Evolutionary conservation across 2,329 filamentous ascomycete genomes (phyloP).

Genomic region (Fonsecaea nubica): DNA sequence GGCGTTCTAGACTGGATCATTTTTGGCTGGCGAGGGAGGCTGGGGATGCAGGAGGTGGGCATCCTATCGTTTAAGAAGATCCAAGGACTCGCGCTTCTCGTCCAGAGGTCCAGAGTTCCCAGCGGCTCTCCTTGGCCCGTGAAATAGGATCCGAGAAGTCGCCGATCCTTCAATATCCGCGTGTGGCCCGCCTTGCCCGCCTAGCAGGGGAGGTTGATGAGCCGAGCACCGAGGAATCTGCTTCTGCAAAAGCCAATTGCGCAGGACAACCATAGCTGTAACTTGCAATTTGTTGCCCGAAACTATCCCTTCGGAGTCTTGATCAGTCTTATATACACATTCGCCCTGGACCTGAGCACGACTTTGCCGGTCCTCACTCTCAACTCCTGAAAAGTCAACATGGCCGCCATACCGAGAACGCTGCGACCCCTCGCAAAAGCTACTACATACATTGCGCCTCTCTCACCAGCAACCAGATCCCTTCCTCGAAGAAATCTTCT

Average conservation of each 20-base stretch:
- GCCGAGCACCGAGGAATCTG: conserved; percentile 22
- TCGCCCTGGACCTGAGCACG: not conserved
- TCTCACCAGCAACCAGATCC: conserved; percentile 19
- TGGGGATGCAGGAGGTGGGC: not conserved
- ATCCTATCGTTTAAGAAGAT: not conserved
- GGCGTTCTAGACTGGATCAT: not conserved
- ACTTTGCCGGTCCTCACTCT: not conserved
- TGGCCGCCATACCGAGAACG: conserved; percentile 58
- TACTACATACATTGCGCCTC: conserved; percentile 15
- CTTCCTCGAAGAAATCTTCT: conserved; percentile 41
- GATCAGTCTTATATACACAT: not conserved
- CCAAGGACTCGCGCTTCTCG: not conserved
- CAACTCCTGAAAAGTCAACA: conserved; percentile 40
- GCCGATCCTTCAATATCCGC: conserved; percentile 19
- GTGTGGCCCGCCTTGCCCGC: not conserved
- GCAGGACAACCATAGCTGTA: not conserved
- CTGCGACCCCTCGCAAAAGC: conserved; percentile 49
- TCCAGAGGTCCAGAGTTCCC: not conserved
- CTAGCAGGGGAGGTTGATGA: not conserved
- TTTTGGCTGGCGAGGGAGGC: not conserved
- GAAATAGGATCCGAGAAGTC: conserved; percentile 20
- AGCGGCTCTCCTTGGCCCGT: not conserved
- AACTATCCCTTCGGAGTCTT: conserved; percentile 6
- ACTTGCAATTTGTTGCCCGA: conserved; percentile 12
- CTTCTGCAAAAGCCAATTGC: not conserved